Conservation (phyloP, 1,284 basidiomycete species). For the Inonotus hispidus region DNA sequence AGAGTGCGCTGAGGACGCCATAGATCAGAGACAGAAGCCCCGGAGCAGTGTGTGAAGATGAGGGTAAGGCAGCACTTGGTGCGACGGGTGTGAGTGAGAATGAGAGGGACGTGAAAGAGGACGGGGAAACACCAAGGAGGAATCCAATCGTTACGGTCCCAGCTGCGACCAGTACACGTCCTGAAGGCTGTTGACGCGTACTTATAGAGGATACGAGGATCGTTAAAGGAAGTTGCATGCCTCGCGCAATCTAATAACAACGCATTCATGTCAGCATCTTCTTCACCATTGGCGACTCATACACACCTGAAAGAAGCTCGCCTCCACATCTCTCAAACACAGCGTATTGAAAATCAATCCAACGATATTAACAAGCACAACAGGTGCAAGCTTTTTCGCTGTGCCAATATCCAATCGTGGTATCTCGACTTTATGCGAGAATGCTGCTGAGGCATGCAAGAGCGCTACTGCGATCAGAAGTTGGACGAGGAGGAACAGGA, state of each 20-base stretch:
- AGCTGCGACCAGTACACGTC: constrained; percentile 48
- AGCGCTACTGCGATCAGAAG: constrained; percentile 63
- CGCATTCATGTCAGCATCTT: not conserved
- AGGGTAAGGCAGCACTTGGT: constrained; percentile 14
- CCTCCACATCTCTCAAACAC: constrained; percentile 69
- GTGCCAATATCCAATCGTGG: constrained; percentile 46
- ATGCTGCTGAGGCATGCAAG: constrained; percentile 43
- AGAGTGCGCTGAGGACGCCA: constrained; percentile 63
- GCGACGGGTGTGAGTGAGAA: constrained; percentile 23
- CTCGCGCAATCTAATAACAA: constrained; percentile 60
- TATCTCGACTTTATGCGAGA: constrained; percentile 45
- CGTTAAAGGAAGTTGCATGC: constrained; percentile 72
- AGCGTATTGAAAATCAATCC: constrained; percentile 75
- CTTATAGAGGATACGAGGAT: constrained; percentile 54
- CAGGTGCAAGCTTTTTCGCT: constrained; percentile 55
- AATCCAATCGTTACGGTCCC: constrained; percentile 56
- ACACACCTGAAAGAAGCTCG: constrained; percentile 68
- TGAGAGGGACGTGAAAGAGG: constrained; percentile 24
- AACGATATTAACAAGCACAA: constrained; percentile 61
- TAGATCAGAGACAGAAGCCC: constrained; percentile 56
- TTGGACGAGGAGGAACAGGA: constrained; percentile 66
- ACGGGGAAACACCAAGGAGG: constrained; percentile 56
- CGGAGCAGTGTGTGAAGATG: constrained; percentile 32
- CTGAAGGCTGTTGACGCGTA: constrained; percentile 42
- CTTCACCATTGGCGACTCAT: not conserved